A percentile compares a stretch with the other conserved stretches of the same genome.
These are phyloP conservation scores for Cyclanthera cordifolia DNA, from an alignment of 306 rosid genomes.

Conservation along the genomic window DNA sequence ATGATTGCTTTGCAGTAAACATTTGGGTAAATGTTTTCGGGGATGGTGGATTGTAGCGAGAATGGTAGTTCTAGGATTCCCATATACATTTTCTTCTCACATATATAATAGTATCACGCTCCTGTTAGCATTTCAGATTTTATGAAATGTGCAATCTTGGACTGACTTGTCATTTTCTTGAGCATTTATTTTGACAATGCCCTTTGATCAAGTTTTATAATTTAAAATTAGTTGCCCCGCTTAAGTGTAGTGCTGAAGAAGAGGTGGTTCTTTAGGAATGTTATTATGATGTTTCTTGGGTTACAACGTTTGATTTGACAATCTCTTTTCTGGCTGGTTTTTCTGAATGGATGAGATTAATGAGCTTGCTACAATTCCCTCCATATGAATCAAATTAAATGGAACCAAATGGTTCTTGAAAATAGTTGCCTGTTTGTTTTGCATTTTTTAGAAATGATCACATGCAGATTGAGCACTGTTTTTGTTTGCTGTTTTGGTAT, in stretches of 20 bases:
- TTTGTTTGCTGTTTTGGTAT: neutral
- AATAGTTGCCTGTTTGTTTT: neutral
- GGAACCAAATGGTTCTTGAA: neutral
- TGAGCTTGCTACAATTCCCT: neutral
- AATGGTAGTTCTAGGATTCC: neutral
- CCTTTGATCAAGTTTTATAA: neutral
- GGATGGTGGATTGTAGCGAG: too few species aligned
- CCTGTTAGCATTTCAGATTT: neutral
- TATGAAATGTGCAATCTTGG: neutral
- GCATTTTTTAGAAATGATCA: neutral
- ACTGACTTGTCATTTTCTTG: neutral
- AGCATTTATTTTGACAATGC: neutral
- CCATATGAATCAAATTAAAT: neutral
- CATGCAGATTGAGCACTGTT: neutral
- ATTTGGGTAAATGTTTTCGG: too few species aligned
- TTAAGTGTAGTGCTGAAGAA: too few species aligned
- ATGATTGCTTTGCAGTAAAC: too few species aligned
- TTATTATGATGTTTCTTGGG: neutral
- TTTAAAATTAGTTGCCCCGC: neutral
- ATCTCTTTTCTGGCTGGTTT: neutral
- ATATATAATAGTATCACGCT: neutral
- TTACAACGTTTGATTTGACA: constrained; percentile 1
- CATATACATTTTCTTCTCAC: neutral
- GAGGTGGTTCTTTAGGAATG: too few species aligned
- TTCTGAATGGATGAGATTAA: neutral